These are phyloP conservation scores for Suhomyces yuchorum DNA, from an alignment of 1,139 yeast species.

Conservation along the genomic window DNA sequence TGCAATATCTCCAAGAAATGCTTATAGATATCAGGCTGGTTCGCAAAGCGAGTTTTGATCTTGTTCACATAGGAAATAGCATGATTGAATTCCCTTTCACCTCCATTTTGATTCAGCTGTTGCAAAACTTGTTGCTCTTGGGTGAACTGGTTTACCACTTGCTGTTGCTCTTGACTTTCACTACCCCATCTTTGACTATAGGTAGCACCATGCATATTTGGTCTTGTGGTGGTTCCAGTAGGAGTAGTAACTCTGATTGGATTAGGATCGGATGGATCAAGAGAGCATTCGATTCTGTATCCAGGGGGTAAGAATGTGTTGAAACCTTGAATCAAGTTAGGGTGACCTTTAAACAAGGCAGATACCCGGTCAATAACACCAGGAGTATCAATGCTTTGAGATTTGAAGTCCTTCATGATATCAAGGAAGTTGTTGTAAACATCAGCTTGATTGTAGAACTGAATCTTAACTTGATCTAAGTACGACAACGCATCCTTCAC, in stretches of 20 bases:
- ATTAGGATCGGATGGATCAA: constrained; percentile 86
- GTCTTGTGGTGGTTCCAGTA: constrained; percentile 78
- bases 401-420: constrained; percentile 97
- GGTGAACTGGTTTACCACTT: constrained; percentile 20
- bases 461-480: constrained; percentile 92
- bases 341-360: constrained; percentile 87
- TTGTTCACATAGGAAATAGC: constrained; percentile 96
- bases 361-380: constrained; percentile 97
- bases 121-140: constrained; percentile 37
- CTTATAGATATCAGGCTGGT: constrained; percentile 94
- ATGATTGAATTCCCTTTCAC: constrained; percentile 93
- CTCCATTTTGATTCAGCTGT: constrained; percentile 28
- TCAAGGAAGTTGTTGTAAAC: constrained; percentile 95
- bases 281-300: constrained; percentile 87
- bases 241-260: constrained; percentile 97
- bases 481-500: constrained; percentile 96
- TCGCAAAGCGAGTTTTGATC: constrained; percentile 89
- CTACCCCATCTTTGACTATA: constrained; percentile 33
- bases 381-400: constrained; percentile 95
- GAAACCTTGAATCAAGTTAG: constrained; percentile 91
- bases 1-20: constrained; percentile 92
- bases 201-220: constrained; percentile 41
- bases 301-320: constrained; percentile 98
- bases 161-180: constrained; percentile 23
- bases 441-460: constrained; percentile 89